Evolutionary conservation across 2,329 filamentous ascomycete species (phyloP), one percentile per base, ranked within the genome.

Genomic region (Diaporthe sp.): DNA sequence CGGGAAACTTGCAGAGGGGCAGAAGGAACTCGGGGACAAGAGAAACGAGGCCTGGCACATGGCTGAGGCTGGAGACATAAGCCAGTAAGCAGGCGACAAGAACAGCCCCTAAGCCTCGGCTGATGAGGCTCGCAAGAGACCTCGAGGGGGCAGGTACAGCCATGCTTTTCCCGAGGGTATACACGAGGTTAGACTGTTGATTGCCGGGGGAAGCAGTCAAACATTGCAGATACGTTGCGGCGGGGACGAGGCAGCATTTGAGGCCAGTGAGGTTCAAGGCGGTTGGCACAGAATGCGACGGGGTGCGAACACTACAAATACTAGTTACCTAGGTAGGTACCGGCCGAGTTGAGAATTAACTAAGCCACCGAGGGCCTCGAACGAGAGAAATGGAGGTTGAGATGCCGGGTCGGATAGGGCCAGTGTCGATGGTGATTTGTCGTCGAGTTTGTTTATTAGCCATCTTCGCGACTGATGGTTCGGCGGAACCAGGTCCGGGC

Each of bases 21-120:
- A 80, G 22, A 0, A 78, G 77, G 4, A 80, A 75, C 49, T 78
- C 74, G 39, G 78, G 71, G 22, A 81, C 70, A n/a, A 81, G 76
- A 44, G 79, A 78, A 1, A 77, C 68, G 25, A 82, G 76, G 1
- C 22, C n/a, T 13, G 44, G 10, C 10, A 39, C 8, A 22, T 51
- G 8, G 77, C 75, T 3, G 37, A 74, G 25, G 77, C 31, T 65
- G 57, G 49, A 28, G 34, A 55, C 5, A 19, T 12, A 42, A 55
- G 65, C 65, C 22, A 70, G 13, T 10, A 22, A 0, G 34, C 22
- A 42, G 15, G 65, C 65, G n/a, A 70, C 15, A 7, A 80, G 31
- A 49, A 76, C 71, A 15, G 76, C 34, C 13, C 22, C 46, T 4
- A 55, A 19, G 49, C 46, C 34, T 13, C 13, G 46, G 15, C 44